Evolutionary conservation across 441 rosid genomes (phyloP), one percentile per base, ranked within the genome.

Genomic region (Pelargonium cotyledonis): DNA sequence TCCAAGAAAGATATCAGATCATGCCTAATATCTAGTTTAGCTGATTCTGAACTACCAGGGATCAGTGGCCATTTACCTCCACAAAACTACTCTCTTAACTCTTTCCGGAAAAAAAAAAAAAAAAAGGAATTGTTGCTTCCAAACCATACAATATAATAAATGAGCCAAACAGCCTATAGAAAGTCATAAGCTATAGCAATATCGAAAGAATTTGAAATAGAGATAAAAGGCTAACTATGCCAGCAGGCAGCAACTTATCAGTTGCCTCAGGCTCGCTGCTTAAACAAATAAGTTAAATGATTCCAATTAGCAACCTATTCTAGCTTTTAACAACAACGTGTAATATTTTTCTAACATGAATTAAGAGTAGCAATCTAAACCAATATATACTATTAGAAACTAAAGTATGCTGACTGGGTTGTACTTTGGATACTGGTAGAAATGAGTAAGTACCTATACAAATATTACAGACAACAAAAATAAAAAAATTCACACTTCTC

Each of bases 91-190:
- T 16, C 44, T 41, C 44, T 7, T 41, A 41, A 35, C 12, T 68
- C 55, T 51, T 18, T 57, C 19, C 46, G 23, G 23, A 21, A 21
- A 21, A 21, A 21, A 41, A 21, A 21, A 21, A 21, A 21, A 41
- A 15, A 19, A 14, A 51, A 58, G 14, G 31, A 7, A 68, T 61
- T 38, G 2, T 58, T 23, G 47, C 16, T 60, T 60, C 72, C 65
- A 63, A 63, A 31, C 65, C 65, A 58, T 63, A 43, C 16, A 60
- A 16, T n/a, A 15, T 10, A 69, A 60, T 69, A 40, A 19, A 40
- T 19, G 65, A 44, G 29, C 65, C 16, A 23, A 46, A 11, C 63
- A 58, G 35, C 7, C 23, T 58, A 21, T 19, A 18, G 29, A 57
- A 15, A 57, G 63, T 14, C 15, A 60, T 5, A 60, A 60, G 6